These are phyloP conservation scores for Ganoderma resinaceum DNA, from an alignment of 1,284 basidiomycete genomes.

Conservation along the genomic window DNA sequence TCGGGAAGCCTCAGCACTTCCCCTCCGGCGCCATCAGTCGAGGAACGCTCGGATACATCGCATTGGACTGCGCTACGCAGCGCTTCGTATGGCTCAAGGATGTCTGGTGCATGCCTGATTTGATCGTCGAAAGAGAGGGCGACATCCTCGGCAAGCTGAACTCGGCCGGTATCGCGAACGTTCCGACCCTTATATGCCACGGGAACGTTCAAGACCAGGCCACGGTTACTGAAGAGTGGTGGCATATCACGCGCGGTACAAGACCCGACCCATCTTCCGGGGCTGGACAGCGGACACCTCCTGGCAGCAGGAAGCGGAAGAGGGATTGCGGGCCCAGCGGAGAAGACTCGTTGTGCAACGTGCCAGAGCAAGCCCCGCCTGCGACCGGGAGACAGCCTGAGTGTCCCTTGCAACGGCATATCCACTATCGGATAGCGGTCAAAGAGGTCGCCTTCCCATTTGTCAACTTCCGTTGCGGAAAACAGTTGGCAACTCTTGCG, in stretches of 20 bases:
- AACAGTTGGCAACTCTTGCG: not conserved
- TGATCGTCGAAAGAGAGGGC: conserved; percentile 5
- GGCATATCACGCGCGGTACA: not conserved
- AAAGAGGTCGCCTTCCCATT: conserved; percentile 1
- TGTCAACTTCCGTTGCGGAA: not conserved
- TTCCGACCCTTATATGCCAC: conserved; percentile 15
- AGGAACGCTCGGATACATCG: conserved; percentile 19
- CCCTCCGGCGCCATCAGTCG: not conserved
- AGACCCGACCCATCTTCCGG: not conserved
- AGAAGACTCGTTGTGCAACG: not conserved
- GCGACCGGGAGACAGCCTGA: no score
- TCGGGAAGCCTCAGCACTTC: conserved; percentile 5
- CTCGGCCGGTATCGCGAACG: not conserved
- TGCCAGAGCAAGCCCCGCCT: not conserved
- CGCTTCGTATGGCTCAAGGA: conserved; percentile 20
- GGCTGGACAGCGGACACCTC: not conserved
- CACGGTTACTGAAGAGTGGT: not conserved
- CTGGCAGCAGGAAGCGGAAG: not conserved
- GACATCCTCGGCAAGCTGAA: conserved; percentile 4
- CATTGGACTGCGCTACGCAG: not conserved
- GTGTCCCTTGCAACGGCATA: conserved; percentile 2
- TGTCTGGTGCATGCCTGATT: no score
- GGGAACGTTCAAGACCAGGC: not conserved
- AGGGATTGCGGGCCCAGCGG: not conserved
- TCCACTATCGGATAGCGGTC: conserved; percentile 12